Base-by-base conservation (phyloP, 1,284 basidiomycete species). In the Austroboletus rostrupii region DNA sequence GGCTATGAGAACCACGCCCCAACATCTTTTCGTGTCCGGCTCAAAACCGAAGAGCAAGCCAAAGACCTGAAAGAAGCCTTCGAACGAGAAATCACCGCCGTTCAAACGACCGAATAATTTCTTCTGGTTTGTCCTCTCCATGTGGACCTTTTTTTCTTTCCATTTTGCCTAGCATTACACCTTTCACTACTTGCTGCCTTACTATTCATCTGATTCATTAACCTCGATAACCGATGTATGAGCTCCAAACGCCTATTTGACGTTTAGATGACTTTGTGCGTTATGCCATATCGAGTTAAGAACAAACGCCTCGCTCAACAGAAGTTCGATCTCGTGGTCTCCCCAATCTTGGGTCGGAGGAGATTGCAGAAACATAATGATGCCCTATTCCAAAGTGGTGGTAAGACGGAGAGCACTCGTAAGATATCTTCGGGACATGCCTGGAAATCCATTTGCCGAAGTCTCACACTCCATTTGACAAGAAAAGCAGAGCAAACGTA, bases 351-450 rank as follows among this genome's bases (percentile, higher is more conserved):
- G 91, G 2, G 96, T 99, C 10, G 97, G 96, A 5, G 97, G 78
- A 4, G 91, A 92, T 70, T 99, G 96, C 3, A 99, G 77, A 73
- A 97, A 99, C 89, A 99, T 98, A 70, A 99, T 99, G 69, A 98
- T 97, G 45, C 92, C 93, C 92, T 96, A 36, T 3, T 14, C 1
- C 9, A 39, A 32, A 8, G 57, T 3, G 39, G 31, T 21, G 23
- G 23, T 43, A n/a, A 38, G 31, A 28, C 29, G 56, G 49, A 61
- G 53, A 39, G 19, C 13, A 35, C 31, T 7, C 23, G 48, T 17
- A 23, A 14, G 21, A 46, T 7, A 28, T 42, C 42, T 6, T 43
- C 13, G 20, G 20, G 26, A 53, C 64, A 53, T 55, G 90, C 94
- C 81, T 97, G 95, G 62, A 97, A 97, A 68, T 98, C 95, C 92